phyloP scores from a whole-genome alignment of 257 asterid species.

The Ilex aquifolium region DNA sequence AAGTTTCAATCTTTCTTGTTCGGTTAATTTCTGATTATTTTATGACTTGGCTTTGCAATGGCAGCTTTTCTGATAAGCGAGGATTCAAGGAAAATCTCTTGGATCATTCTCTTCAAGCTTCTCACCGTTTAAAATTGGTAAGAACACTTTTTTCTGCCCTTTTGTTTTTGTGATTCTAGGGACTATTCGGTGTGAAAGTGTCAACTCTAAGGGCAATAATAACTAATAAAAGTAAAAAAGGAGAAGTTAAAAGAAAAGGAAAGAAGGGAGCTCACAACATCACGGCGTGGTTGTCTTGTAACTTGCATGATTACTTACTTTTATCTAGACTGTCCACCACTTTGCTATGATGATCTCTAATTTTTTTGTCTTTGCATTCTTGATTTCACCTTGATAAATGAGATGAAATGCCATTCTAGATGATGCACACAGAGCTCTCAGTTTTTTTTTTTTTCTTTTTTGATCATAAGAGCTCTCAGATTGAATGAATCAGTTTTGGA shows the following conservation, averaged over 20 bases:
- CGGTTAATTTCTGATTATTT: neutral
- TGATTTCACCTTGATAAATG: too few species aligned
- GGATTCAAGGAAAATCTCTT: conserved; percentile 32
- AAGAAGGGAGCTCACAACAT: neutral
- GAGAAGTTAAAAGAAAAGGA: neutral
- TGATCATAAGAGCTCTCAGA: too few species aligned
- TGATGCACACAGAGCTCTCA: neutral
- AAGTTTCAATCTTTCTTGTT: conserved; percentile 10
- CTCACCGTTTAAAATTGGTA: conserved; percentile 47
- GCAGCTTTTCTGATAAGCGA: conserved; percentile 59
- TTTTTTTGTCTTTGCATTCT: too few species aligned
- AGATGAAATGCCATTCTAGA: neutral
- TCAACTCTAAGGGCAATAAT: neutral
- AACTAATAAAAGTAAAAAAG: neutral
- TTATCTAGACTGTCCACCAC: neutral
- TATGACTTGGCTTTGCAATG: conserved; percentile 7
- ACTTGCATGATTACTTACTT: neutral
- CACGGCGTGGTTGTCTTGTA: neutral
- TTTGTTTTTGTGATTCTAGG: conserved; percentile 12
- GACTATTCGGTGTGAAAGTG: neutral
- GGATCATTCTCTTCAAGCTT: conserved; percentile 33
- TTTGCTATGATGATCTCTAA: neutral
- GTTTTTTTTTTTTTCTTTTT: too few species aligned
- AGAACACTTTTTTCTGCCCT: conserved; percentile 15
- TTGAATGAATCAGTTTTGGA: too few species aligned